Evolutionary conservation across 2,329 filamentous ascomycete genomes (phyloP), one percentile per base, ranked within the genome.

Genomic region (Exophiala aquamarina): DNA sequence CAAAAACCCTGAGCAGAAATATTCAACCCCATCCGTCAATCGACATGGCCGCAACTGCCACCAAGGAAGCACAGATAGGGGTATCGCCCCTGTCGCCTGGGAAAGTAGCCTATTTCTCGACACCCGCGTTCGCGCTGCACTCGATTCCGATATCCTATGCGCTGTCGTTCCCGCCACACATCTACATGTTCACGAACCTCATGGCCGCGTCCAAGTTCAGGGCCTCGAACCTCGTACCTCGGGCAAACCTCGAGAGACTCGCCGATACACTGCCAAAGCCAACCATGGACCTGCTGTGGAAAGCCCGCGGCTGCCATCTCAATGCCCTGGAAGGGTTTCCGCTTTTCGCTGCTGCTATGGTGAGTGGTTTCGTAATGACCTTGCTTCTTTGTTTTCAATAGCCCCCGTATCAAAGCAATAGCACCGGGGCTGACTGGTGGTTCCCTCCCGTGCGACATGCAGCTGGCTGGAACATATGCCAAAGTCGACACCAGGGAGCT

Each of bases 261-360:
- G 63, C 63, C 41, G 54, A 50, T n/a, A 53, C 54, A 11, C 50
- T 68, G 11, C 50, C 60, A 2, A 48, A 47, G n/a, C 42, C 54
- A 3, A 52, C 50, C 18, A 55, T 53, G 43, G 44, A 52, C 28
- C 57, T 47, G 43, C 59, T 66, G 9, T 62, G 56, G 36, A 57
- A 59, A 10, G 58, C 63, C 1, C 56, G 58, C 14, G 61, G 64
- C 3, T 63, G 63, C 10, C 65, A 67, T 59, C 43, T 67, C 10
- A 68, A 68, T 56, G 64, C 64, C 1, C 50, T 67, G 42, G 65
- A 68, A 41, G 55, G 59, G 3, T 52, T 67, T 34, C 65, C 65
- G 3, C 47, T 67, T 33, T 68, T 67, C 48, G 64, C 64, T 8
- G 59, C 61, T 50, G 63, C 64, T 9, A 66, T 67, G 62, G 58